A percentile compares a stretch with the other conserved stretches of the same genome.
Evolutionary conservation across 768 basidiomycete genomes (phyloP).

Genomic region (Aureoboletus auriporus): DNA sequence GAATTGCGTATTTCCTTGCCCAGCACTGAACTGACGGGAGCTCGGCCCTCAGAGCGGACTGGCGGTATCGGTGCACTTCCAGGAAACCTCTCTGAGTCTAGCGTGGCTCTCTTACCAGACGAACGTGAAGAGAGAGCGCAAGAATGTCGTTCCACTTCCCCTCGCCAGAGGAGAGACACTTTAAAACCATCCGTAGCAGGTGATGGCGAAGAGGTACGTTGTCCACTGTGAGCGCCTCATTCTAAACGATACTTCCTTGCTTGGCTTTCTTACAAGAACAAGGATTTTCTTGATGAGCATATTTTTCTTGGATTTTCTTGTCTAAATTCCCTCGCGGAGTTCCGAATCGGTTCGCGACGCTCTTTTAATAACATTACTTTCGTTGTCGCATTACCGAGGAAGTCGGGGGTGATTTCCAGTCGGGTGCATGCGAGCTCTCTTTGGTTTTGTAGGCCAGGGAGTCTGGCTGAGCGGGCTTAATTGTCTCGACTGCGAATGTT

Average conservation of each 20-base stretch:
- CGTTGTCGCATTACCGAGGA: neutral
- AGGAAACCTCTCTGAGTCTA: slow-evolving; percentile 40
- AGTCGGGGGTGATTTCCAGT: no score
- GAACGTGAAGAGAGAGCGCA: slow-evolving; percentile 30
- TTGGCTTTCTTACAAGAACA: neutral
- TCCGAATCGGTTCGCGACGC: neutral
- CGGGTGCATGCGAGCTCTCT: neutral
- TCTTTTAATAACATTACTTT: neutral
- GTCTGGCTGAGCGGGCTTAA: neutral
- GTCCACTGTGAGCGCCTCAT: neutral
- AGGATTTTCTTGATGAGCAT: neutral
- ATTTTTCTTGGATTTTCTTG: neutral
- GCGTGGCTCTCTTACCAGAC: slow-evolving; percentile 47
- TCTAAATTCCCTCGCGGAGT: neutral
- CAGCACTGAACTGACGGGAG: slow-evolving; percentile 31
- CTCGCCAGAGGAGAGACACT: slow-evolving; percentile 16
- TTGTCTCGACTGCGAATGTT: neutral
- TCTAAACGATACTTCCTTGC: neutral
- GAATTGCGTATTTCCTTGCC: slow-evolving; percentile 28
- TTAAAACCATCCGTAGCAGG: slow-evolving; percentile 4
- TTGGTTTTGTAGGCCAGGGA: neutral
- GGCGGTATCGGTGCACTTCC: slow-evolving; percentile 50
- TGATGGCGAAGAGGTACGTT: slow-evolving; percentile 13
- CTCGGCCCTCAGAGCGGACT: slow-evolving; percentile 28
- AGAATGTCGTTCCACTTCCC: neutral